Percentiles rank a stretch among this genome's conserved stretches.
Conservation (phyloP, 352 stramenopile genomes). For the Phytophthora citricola region DNA sequence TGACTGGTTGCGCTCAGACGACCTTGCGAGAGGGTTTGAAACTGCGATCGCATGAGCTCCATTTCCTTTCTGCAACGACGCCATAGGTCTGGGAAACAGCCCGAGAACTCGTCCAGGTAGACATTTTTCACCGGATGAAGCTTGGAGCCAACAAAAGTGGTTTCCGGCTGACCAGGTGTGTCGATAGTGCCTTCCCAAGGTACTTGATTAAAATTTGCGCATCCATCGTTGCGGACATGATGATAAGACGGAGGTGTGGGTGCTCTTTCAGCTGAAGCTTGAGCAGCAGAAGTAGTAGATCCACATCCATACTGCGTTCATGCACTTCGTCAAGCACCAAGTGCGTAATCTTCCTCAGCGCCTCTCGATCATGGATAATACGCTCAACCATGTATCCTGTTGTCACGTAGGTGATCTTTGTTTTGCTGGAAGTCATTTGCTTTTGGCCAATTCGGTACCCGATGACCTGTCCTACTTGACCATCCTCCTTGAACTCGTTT, state of each 20-base stretch:
- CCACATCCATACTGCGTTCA: conserved; percentile 95
- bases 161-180: conserved; percentile 56
- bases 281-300: conserved; percentile 94
- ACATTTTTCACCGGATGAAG: conserved; percentile 76
- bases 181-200: conserved; percentile 67
- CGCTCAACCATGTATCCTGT: conserved; percentile 97
- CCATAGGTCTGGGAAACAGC: conserved; percentile 52
- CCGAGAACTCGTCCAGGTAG: conserved; percentile 57
- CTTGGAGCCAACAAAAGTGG: conserved; percentile 84
- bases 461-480: conserved; percentile 68
- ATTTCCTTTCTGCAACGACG: conserved; percentile 51
- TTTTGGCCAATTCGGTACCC: conserved; percentile 92
- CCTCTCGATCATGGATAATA: conserved; percentile 92
- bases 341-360: conserved; percentile 92
- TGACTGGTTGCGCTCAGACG: conserved; percentile 53
- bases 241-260: conserved; percentile 87
- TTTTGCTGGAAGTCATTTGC: conserved; percentile 89
- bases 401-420: conserved; percentile 96
- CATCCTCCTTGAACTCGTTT: conserved; percentile 73
- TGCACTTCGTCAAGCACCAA: conserved; percentile 97
- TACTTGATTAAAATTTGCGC: conserved; percentile 92
- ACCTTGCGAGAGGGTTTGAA: conserved; percentile 39
- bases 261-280: conserved; percentile 76
- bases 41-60: conserved; percentile 47
- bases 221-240: conserved; percentile 98